Evolutionary conservation across 2,329 filamentous ascomycete genomes (phyloP).

Genomic region (Metarhizium guizhouense): DNA sequence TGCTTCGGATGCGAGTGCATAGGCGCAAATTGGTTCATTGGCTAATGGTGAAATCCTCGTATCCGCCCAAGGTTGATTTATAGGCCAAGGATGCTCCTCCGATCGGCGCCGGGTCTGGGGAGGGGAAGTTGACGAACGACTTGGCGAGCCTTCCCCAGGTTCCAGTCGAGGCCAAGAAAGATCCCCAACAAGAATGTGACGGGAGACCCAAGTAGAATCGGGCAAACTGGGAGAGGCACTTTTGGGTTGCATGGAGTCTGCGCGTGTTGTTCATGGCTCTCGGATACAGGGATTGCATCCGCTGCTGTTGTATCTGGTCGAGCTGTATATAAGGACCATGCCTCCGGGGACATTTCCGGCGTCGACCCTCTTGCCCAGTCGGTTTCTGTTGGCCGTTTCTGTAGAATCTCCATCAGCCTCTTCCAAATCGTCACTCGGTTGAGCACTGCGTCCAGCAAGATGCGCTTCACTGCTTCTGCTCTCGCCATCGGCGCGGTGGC

Average conservation of each 20-base stretch:
- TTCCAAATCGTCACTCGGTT: slow-evolving; percentile 7
- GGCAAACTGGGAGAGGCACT: not conserved
- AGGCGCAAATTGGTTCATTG: too few species aligned
- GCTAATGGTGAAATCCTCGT: not conserved
- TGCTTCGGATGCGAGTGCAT: too few species aligned
- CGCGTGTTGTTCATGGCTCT: not conserved
- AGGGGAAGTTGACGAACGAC: too few species aligned
- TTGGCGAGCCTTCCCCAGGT: too few species aligned
- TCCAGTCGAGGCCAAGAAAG: too few species aligned
- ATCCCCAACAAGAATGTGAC: too few species aligned
- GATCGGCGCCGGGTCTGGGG: too few species aligned
- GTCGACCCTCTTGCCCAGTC: too few species aligned
- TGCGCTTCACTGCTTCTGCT: slow-evolving; percentile 19
- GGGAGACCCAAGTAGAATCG: too few species aligned
- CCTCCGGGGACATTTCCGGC: too few species aligned
- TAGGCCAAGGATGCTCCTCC: not conserved
- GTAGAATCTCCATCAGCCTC: not conserved
- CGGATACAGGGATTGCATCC: not conserved
- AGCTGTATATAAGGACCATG: not conserved
- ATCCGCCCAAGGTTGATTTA: not conserved
- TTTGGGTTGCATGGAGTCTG: not conserved
- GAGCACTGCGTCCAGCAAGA: slow-evolving; percentile 10
- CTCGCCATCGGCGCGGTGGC: slow-evolving; percentile 20
- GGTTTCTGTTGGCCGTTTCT: not conserved
- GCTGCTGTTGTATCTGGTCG: not conserved